Evolutionary conservation across 2,329 filamentous ascomycete species (phyloP), one percentile per base, ranked within the genome.

Genomic region (Davidsoniella eucalypti): DNA sequence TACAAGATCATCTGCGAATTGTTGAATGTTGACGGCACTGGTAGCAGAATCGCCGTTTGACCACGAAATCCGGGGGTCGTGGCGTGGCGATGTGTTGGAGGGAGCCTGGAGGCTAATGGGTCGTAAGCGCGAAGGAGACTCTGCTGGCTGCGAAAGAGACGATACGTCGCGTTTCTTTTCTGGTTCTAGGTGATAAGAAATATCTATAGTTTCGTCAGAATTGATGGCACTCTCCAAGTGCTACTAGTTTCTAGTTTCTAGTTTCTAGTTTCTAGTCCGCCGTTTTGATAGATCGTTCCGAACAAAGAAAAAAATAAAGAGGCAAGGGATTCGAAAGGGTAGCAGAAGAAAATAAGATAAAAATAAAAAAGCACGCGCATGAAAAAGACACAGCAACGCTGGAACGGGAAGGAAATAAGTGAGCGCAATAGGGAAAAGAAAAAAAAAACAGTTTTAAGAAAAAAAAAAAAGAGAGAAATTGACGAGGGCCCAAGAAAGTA

Each of bases 301-400:
- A 42, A 40, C 25, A 48, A 26, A 18, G n/a, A 48, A 42, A 17
- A 49, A 49, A 40, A n/a, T 16, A 49, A 23, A 42, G 39, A 16
- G 16, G 25, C 43, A 44, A 44, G 39, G 21, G 14, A 29, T 9
- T 33, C 17, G 44, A 36, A 44, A 33, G 21, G 25, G 33, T 17
- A 42, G 18, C 23, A 41, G n/a, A 41, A 44, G 29, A 47, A 46
- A 43, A 48, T 50, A 51, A 47, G 51, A 33, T 47, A 23, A 36
- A 56, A 55, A 54, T 38, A 49, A 54, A 55, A 54, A 56, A n/a
- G 51, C 51, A 58, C 57, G 57, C 59, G 58, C 55, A 57, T 56
- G 58, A 58, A 55, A 59, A 54, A 26, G 17, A 46, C 44, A 29
- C 12, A 18, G 44, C 18, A 36, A 17, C 23, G 17, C 25, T 23